phyloP scores from a whole-genome alignment of 1,139 yeast species.

The Geotrichum reessii region DNA sequence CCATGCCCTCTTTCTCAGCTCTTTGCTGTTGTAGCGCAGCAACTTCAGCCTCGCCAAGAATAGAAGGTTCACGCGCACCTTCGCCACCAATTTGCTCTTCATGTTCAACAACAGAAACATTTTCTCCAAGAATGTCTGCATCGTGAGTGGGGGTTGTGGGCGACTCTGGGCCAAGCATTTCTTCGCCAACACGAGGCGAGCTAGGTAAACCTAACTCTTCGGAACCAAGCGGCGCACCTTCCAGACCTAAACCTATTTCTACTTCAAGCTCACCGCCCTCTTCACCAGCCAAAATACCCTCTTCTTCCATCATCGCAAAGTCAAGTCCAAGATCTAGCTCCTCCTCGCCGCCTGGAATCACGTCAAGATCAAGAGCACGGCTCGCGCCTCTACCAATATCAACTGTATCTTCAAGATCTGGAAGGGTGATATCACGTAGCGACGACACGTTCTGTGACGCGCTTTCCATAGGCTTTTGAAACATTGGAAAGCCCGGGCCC shows the following conservation, averaged over 20 bases:
- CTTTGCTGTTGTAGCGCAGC: conserved; percentile 12
- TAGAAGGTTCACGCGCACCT: conserved; percentile 4
- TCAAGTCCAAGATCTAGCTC: conserved; percentile 19
- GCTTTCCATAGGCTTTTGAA: conserved; percentile 4
- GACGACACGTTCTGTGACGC: conserved; percentile 17
- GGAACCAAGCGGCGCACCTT: conserved; percentile 3
- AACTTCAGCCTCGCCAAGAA: conserved; percentile 14
- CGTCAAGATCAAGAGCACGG: conserved; percentile 22
- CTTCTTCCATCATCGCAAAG: conserved; percentile 14
- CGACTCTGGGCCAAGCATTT: conserved; percentile 9
- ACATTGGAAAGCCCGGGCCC: conserved; percentile 17
- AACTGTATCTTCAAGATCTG: conserved; percentile 30
- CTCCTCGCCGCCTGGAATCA: conserved; percentile 15
- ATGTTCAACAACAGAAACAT: conserved; percentile 9
- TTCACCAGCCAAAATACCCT: conserved; percentile 11
- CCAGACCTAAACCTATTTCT: conserved; percentile 11
- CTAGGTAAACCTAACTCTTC: conserved; percentile 16
- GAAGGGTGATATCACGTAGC: conserved; percentile 26
- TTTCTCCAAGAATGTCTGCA: conserved; percentile 17
- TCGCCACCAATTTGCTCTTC: conserved; percentile 1
- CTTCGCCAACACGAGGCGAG: conserved; percentile 12
- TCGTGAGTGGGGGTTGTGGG: conserved; percentile 18
- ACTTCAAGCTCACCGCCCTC: conserved; percentile 9
- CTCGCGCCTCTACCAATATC: conserved; percentile 50
- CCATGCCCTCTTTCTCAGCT: background rate